A percentile compares a stretch with the other conserved stretches of the same genome.
These are phyloP conservation scores for Colletotrichum nymphaeae DNA, from an alignment of 2,329 filamentous ascomycete genomes.

Conservation along the genomic window DNA sequence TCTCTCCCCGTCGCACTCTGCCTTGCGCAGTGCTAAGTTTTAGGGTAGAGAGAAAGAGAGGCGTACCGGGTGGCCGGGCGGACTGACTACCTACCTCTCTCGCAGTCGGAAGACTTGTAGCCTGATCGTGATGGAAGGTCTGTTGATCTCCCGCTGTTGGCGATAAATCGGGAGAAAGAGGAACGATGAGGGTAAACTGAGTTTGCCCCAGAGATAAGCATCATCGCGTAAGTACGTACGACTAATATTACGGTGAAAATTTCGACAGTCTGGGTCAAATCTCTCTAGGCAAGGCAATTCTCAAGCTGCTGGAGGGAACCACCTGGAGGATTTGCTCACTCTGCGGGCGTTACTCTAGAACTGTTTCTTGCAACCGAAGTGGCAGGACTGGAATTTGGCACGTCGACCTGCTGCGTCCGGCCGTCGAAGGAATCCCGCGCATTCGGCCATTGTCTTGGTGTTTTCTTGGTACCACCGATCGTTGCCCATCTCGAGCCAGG, in stretches of 20 bases:
- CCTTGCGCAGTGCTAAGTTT: not conserved
- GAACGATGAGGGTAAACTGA: not conserved
- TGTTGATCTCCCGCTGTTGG: not conserved
- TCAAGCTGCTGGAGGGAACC: not conserved
- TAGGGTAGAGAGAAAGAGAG: not conserved
- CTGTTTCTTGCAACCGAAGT: not conserved
- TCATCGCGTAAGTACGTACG: not conserved
- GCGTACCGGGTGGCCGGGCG: constrained; percentile 9
- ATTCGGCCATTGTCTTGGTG: constrained; percentile 29
- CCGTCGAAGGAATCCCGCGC: constrained; percentile 12
- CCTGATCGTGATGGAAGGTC: not conserved
- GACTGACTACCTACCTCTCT: not conserved
- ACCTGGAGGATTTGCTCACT: not conserved
- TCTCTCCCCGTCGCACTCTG: not conserved
- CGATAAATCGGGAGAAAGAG: not conserved
- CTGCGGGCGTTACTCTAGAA: not conserved
- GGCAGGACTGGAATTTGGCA: not conserved
- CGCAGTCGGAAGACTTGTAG: not conserved
- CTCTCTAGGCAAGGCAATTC: not conserved
- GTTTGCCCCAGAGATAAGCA: constrained; percentile 24
- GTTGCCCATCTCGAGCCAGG: constrained; percentile 3
- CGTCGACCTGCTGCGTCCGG: not conserved
- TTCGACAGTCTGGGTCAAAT: not conserved
- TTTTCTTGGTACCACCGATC: constrained; percentile 34
- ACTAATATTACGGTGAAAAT: not conserved